Evolutionary conservation across 2,329 filamentous ascomycete species (phyloP).

Genomic region (Aplosporella prunicola): DNA sequence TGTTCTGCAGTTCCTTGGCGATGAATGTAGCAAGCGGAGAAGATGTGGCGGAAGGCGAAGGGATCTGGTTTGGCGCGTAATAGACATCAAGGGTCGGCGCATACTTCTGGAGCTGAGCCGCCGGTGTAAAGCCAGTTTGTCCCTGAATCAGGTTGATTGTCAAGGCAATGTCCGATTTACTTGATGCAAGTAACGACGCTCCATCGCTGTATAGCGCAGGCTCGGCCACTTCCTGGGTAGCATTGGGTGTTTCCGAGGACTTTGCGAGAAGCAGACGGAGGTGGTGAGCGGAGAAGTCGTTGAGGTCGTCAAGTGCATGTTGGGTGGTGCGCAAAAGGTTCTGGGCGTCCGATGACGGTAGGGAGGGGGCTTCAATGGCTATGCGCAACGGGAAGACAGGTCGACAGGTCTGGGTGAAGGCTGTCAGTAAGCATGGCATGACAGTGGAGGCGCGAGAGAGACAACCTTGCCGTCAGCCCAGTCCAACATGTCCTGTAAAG

Average conservation of each 20-base stretch:
- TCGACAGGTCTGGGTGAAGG: constrained; percentile 60
- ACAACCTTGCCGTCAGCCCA: constrained; percentile 84
- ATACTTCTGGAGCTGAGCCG: constrained; percentile 58
- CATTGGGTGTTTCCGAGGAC: constrained; percentile 21
- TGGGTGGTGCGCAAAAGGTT: constrained; percentile 73
- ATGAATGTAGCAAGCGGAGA: constrained; percentile 68
- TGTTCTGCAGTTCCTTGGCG: constrained; percentile 63
- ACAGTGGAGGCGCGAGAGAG: background rate
- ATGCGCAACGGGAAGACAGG: constrained; percentile 83
- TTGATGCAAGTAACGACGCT: constrained; percentile 11
- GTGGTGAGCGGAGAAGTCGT: constrained; percentile 78
- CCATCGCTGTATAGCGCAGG: constrained; percentile 3
- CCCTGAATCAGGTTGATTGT: constrained; percentile 61
- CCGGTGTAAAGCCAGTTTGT: constrained; percentile 41
- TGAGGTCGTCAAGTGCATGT: constrained; percentile 74
- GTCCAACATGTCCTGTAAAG: constrained; percentile 73
- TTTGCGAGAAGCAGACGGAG: constrained; percentile 57
- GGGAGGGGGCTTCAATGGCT: constrained; percentile 58
- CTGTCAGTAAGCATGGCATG: constrained; percentile 9
- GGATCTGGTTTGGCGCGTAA: constrained; percentile 61
- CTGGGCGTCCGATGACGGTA: constrained; percentile 59
- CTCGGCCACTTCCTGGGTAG: constrained; percentile 21
- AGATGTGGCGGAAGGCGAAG: constrained; percentile 58
- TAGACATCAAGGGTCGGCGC: constrained; percentile 65
- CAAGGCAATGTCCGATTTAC: constrained; percentile 49